phyloP scores from a whole-genome alignment of 257 asterid species.

The Scutellaria baicalensis region DNA sequence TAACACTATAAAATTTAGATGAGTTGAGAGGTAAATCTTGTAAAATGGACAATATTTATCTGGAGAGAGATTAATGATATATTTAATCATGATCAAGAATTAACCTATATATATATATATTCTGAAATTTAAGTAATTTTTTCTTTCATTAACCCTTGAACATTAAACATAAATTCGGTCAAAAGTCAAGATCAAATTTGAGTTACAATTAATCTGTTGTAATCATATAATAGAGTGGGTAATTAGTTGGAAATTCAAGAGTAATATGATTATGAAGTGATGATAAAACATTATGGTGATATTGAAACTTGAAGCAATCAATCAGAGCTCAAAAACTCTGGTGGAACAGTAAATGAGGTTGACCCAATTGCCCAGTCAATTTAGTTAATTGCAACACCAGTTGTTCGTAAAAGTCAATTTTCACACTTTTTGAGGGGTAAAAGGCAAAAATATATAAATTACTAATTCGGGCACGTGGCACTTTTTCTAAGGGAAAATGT shows the following conservation, averaged over 20 bases:
- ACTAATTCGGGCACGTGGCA: background rate
- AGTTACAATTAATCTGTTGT: too few relatives aligned
- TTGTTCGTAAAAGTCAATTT: background rate
- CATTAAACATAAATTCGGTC: too few relatives aligned
- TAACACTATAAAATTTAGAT: too few relatives aligned
- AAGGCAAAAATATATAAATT: background rate
- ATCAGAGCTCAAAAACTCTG: background rate
- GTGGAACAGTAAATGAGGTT: background rate
- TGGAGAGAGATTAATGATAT: too few relatives aligned
- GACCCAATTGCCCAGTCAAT: background rate
- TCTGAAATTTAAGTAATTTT: too few relatives aligned
- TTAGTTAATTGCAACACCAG: background rate
- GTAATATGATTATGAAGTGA: background rate
- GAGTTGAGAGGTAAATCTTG: too few relatives aligned
- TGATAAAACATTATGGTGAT: background rate
- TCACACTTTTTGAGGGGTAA: background rate
- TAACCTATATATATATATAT: too few relatives aligned
- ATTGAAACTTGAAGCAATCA: background rate
- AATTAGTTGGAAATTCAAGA: background rate
- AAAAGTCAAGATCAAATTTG: too few relatives aligned
- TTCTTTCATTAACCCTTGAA: too few relatives aligned
- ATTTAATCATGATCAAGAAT: too few relatives aligned
- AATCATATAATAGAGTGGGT: background rate
- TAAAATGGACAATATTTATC: too few relatives aligned
- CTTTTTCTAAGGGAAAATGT: background rate